Evolutionary conservation across 2,329 filamentous ascomycete genomes (phyloP).

Genomic region (Myriosclerotinia scirpicola): DNA sequence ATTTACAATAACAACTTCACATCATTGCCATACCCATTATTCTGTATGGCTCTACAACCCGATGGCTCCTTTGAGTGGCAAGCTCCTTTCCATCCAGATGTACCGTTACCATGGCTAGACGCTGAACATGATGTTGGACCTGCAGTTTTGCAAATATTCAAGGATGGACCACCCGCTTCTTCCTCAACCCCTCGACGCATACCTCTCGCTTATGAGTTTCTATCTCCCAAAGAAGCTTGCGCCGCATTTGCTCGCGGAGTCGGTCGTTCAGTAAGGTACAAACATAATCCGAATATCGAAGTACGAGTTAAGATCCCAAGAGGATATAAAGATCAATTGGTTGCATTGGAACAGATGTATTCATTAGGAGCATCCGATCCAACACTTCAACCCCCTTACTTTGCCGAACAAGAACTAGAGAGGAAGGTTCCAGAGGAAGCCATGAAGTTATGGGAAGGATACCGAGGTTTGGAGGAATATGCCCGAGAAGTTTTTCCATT

Average conservation of each 20-base stretch:
- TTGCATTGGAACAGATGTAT: constrained; percentile 64
- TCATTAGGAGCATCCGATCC: constrained; percentile 48
- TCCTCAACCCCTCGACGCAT: constrained; percentile 67
- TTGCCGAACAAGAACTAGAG: constrained; percentile 58
- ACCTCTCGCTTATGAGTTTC: constrained; percentile 84
- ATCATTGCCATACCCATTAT: constrained; percentile 84
- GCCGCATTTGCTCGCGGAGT: constrained; percentile 76
- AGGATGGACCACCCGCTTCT: constrained; percentile 73
- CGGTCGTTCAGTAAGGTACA: constrained; percentile 74
- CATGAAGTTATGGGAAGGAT: constrained; percentile 85
- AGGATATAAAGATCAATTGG: constrained; percentile 86
- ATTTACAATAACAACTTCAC: constrained; percentile 99
- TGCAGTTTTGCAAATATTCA: constrained; percentile 89
- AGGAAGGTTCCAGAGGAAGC: constrained; percentile 70
- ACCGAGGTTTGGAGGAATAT: constrained; percentile 89
- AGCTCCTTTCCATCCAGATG: constrained; percentile 88
- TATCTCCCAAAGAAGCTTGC: constrained; percentile 82
- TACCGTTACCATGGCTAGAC: constrained; percentile 90
- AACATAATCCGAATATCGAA: constrained; percentile 70
- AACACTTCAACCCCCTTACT: constrained; percentile 59
- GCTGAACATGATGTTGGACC: constrained; percentile 95
- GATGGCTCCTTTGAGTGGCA: constrained; percentile 91
- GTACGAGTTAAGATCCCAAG: constrained; percentile 82
- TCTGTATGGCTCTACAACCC: constrained; percentile 85
- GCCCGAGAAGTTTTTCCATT: constrained; percentile 90